These are phyloP conservation scores for Yamagishiella unicocca DNA, from an alignment of 139 green algal species.

Conservation along the genomic window DNA sequence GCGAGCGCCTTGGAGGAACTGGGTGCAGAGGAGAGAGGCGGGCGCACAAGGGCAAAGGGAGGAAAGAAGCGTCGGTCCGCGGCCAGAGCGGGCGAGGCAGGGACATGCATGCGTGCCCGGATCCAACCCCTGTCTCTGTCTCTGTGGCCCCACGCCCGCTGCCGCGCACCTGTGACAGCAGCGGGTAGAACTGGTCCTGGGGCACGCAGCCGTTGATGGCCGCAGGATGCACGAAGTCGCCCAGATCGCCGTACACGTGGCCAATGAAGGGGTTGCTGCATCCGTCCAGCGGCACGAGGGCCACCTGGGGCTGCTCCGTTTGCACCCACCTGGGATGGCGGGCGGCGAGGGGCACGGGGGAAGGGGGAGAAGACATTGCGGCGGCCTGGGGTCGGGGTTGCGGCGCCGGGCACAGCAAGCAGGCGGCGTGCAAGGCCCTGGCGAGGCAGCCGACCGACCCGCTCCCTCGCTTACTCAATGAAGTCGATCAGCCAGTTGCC, in stretches of 20 bases:
- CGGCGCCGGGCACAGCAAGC: too few relatives aligned
- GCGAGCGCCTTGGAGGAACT: conserved; percentile 16
- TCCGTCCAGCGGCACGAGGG: background rate
- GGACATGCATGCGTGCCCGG: background rate
- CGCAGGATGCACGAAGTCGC: background rate
- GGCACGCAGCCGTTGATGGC: conserved; percentile 45
- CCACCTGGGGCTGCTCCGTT: background rate
- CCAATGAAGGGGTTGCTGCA: conserved; percentile 55
- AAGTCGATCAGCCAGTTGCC: conserved; percentile 57
- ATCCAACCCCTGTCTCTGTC: background rate
- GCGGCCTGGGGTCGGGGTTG: background rate
- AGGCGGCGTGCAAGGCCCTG: too few relatives aligned
- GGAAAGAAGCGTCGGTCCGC: background rate
- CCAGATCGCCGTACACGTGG: conserved; percentile 21
- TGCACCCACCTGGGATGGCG: background rate
- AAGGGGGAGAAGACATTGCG: background rate
- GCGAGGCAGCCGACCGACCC: too few relatives aligned
- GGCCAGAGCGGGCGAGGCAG: background rate
- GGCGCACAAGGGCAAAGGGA: background rate
- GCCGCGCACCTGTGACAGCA: conserved; percentile 13
- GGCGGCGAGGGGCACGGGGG: background rate
- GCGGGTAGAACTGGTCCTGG: conserved; percentile 45
- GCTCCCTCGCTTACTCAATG: conserved; percentile 24
- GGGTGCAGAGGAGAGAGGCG: background rate
- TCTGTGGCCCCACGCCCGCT: background rate